These are phyloP conservation scores for Globisporangium ultimum DNA, from an alignment of 352 stramenopile species.

Conservation along the genomic window DNA sequence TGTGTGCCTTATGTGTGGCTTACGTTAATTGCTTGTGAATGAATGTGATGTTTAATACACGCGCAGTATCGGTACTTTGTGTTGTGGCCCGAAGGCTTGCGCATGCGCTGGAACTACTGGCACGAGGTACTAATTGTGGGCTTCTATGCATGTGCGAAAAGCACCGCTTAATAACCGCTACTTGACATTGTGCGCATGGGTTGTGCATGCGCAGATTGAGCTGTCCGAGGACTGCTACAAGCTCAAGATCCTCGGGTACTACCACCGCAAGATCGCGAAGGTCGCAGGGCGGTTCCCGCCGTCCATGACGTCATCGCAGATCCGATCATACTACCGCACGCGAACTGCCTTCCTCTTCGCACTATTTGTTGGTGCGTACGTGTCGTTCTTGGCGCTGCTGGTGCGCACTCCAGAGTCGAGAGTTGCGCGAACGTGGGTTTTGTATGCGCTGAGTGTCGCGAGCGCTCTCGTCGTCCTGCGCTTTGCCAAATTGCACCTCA, in stretches of 20 bases:
- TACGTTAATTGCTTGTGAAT: neutral
- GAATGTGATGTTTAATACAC: neutral
- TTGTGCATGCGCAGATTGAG: slow-evolving; percentile 45
- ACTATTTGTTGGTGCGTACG: slow-evolving; percentile 51
- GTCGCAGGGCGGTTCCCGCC: slow-evolving; percentile 58
- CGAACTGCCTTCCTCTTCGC: slow-evolving; percentile 32
- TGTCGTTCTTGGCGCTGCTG: slow-evolving; percentile 34
- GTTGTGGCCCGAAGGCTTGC: slow-evolving; percentile 69
- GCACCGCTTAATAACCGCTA: neutral
- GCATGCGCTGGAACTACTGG: slow-evolving; percentile 73
- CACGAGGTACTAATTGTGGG: slow-evolving; percentile 32
- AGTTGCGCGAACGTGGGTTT: slow-evolving; percentile 38
- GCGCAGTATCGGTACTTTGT: slow-evolving; percentile 62
- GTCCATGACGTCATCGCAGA: slow-evolving; percentile 38
- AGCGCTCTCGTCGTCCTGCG: slow-evolving; percentile 64
- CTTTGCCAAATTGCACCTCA: slow-evolving; percentile 66
- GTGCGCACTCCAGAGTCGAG: slow-evolving; percentile 25
- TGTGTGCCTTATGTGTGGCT: neutral
- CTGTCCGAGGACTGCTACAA: slow-evolving; percentile 61
- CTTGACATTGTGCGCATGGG: neutral
- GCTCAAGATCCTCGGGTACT: slow-evolving; percentile 83
- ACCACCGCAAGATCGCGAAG: slow-evolving; percentile 80
- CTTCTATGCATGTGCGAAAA: too few species aligned
- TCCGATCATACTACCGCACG: slow-evolving; percentile 50
- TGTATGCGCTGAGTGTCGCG: slow-evolving; percentile 55